Base-by-base conservation (phyloP, 148 eudicot species). In the Selenicereus undatus region DNA sequence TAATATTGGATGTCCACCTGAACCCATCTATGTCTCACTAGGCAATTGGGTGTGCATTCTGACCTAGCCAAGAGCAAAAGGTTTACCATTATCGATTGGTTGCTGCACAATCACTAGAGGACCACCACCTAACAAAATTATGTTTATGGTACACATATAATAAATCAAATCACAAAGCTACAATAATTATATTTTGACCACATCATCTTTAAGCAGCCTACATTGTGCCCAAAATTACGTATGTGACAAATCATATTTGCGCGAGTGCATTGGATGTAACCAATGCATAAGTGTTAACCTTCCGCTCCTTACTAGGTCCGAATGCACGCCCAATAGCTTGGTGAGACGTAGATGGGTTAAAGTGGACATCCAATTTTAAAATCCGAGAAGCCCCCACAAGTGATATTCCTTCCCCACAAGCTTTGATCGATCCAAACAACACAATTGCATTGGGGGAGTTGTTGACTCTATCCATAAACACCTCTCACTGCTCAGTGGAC, bases 271-370 rank as follows among this genome's bases (percentile, higher is more conserved):
- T 45, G 0, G 5, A 0, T 12, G 97, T 94, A 48, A 95, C 90
- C 83, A 95, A 80, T 70, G 94, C 73, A 50, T 95, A 95, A 0
- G 86, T 78, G 68, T 80, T 88, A 3, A 95, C 97, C 79, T 92
- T 95, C 85, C 85, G 92, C 78, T 39, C 86, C 82, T 95, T 97
- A 30, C 97, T 97, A 11, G 99, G 99, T 64, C 99, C 87, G 80
- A 93, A 95, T 17, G 99, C 99, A 45, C 97, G 96, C 10, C 99
- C 97, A 60, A 95, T 86, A 42, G 99, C 99, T 87, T 95, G 99
- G 75, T 97, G 96, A 20, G 99, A 92, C 1, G 93, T 97, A 0
- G 99, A 95, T 1, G 99, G 97, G 78, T 95, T 95, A 39, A 93
- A 56, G 71, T 90, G 99, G 24, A 95, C 91, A 74, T 95, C 99